Percentiles rank a stretch among this genome's conserved stretches.
These are phyloP conservation scores for Apiospora phragmitis DNA, from an alignment of 2,329 filamentous ascomycete genomes.

Conservation along the genomic window DNA sequence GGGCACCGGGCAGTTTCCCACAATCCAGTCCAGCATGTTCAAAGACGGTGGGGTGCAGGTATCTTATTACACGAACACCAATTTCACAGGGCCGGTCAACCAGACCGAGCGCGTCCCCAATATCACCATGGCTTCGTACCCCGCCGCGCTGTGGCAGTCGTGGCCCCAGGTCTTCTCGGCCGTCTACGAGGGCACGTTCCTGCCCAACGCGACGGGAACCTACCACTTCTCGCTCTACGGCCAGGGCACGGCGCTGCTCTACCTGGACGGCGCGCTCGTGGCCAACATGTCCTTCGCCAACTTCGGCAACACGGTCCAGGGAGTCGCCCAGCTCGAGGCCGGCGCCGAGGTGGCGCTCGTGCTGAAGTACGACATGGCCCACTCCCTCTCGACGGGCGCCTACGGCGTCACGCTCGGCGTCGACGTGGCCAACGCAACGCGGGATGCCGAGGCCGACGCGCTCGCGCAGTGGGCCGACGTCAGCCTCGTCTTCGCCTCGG, in stretches of 20 bases:
- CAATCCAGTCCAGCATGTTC: conserved; percentile 17
- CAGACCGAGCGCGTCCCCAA: conserved; percentile 18
- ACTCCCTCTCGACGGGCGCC: conserved; percentile 11
- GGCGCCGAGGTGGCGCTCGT: conserved; percentile 14
- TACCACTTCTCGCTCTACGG: conserved; percentile 20
- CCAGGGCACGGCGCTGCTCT: conserved; percentile 19
- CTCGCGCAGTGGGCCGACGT: conserved; percentile 18
- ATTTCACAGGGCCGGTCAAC: conserved; percentile 16
- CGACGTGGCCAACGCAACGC: not conserved
- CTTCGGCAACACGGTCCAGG: conserved; percentile 21
- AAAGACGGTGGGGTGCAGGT: conserved; percentile 18
- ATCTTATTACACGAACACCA: conserved; percentile 18
- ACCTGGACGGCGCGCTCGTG: conserved; percentile 15
- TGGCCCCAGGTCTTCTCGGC: conserved; percentile 22
- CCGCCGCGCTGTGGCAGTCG: conserved; percentile 17
- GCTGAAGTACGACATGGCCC: conserved; percentile 15
- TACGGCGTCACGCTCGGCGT: conserved; percentile 19
- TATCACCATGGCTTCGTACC: conserved; percentile 19
- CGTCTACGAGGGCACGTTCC: conserved; percentile 17
- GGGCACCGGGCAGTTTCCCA: conserved; percentile 18
- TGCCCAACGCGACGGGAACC: conserved; percentile 17
- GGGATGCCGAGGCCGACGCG: conserved; percentile 13
- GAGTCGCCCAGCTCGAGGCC: conserved; percentile 15
- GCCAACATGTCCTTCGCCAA: conserved; percentile 21
- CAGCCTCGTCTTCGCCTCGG: conserved; percentile 21